A percentile compares a stretch with the other conserved stretches of the same genome.
Conservation (phyloP, 148 eudicot species). For the Simmondsia chinensis region DNA sequence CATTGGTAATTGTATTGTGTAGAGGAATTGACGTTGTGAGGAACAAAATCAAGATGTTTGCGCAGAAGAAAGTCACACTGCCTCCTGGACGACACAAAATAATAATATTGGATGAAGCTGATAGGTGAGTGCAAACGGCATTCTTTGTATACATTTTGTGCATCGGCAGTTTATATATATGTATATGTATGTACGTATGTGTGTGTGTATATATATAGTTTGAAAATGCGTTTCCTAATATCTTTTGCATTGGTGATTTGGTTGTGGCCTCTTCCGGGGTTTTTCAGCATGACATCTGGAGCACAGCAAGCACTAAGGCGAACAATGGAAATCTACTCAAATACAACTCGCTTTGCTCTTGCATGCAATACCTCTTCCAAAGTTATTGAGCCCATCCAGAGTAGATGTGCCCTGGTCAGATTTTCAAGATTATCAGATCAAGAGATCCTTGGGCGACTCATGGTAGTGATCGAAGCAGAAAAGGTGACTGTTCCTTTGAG, state of each 20-base stretch:
- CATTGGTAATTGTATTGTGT: not conserved
- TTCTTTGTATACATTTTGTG: not conserved
- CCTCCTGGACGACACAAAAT: conserved; percentile 91
- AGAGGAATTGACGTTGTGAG: conserved; percentile 98
- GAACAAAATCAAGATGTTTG: conserved; percentile 99
- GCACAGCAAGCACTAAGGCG: conserved; percentile 97
- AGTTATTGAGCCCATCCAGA: conserved; percentile 95
- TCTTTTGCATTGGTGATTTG: too few species aligned
- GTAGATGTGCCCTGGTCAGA: conserved; percentile 98
- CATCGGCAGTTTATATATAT: too few species aligned
- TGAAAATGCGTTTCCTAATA: too few species aligned
- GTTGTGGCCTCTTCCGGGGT: not conserved
- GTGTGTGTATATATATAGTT: too few species aligned
- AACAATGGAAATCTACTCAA: conserved; percentile 97
- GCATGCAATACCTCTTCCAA: conserved; percentile 94
- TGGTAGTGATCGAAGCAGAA: conserved; percentile 82
- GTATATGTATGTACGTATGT: too few species aligned
- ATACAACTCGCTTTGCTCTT: conserved; percentile 92
- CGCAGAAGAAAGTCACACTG: conserved; percentile 92
- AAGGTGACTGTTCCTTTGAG: conserved; percentile 30
- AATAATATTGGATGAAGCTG: conserved; percentile 92
- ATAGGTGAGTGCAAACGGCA: conserved; percentile 38
- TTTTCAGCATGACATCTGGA: conserved; percentile 91
- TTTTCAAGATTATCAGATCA: conserved; percentile 91
- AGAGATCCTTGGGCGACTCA: conserved; percentile 94